phyloP scores from a whole-genome alignment of 2,329 filamentous ascomycete genomes.

The Trichoderma asperellum region DNA sequence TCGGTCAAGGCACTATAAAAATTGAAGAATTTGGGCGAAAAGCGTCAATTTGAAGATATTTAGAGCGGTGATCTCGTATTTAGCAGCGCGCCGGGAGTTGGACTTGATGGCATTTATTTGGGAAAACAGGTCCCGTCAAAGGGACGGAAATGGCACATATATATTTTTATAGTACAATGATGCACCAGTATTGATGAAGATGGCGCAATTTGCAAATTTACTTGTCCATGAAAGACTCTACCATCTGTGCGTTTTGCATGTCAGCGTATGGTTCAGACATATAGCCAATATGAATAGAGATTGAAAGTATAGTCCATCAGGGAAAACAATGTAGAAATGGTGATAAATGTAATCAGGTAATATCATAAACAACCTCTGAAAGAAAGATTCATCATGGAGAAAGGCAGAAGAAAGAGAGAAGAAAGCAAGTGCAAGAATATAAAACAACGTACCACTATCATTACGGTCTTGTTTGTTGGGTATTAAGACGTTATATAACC shows the following conservation, averaged over 20 bases:
- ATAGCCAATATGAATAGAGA: background rate
- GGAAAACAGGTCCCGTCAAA: background rate
- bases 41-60: background rate
- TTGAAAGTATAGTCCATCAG: conserved; percentile 2
- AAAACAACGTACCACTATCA: conserved; percentile 35
- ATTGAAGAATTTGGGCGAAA: conserved; percentile 42
- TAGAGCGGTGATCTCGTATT: conserved; percentile 17
- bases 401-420: background rate
- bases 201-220: background rate
- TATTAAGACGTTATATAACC: background rate
- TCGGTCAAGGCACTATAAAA: conserved; percentile 61
- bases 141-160: conserved; percentile 7
- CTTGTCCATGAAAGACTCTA: background rate
- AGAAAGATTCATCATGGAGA: conserved; percentile 45
- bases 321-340: conserved; percentile 29
- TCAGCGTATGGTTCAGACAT: conserved; percentile 1
- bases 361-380: conserved; percentile 56
- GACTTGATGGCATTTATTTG: conserved; percentile 14
- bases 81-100: conserved; percentile 17
- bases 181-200: conserved; percentile 7
- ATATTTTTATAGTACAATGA: conserved; percentile 5
- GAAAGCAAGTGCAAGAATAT: background rate
- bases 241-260: background rate
- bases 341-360: conserved; percentile 41
- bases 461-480: background rate